phyloP scores from a whole-genome alignment of 2,329 filamentous ascomycete species.

The Emmonsiellopsis sp. region DNA sequence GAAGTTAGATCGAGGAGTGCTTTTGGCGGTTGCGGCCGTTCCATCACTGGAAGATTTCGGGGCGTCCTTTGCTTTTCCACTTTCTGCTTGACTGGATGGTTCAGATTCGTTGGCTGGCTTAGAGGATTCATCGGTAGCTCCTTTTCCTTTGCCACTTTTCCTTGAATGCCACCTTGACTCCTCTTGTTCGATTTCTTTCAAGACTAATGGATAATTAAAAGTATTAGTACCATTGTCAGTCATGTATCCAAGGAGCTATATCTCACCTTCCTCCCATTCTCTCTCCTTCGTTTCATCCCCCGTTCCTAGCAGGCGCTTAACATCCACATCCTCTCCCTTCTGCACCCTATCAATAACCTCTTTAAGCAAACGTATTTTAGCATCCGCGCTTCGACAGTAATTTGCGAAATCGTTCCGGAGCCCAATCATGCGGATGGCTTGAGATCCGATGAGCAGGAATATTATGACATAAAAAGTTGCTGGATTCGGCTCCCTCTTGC shows the following conservation, averaged over 20 bases:
- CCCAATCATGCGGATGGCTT: constrained; percentile 85
- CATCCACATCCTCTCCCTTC: constrained; percentile 59
- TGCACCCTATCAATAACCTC: constrained; percentile 48
- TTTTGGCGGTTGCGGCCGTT: no score
- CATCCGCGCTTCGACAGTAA: constrained; percentile 66
- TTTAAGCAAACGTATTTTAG: constrained; percentile 63
- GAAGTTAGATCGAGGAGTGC: no score
- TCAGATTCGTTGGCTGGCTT: background rate
- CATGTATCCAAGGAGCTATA: background rate
- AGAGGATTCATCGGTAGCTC: background rate
- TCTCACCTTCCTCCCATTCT: constrained; percentile 78
- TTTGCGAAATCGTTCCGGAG: constrained; percentile 65
- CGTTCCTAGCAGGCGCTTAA: constrained; percentile 70
- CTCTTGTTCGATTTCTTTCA: constrained; percentile 31
- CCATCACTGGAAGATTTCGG: no score
- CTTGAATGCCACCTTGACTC: constrained; percentile 26
- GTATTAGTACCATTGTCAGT: background rate
- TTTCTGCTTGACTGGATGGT: no score
- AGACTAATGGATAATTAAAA: constrained; percentile 16
- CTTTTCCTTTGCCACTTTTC: no score
- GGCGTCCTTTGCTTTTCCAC: no score
- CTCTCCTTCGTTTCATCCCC: constrained; percentile 64
- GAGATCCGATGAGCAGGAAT: constrained; percentile 82
- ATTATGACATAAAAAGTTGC: constrained; percentile 75
- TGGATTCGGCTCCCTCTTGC: constrained; percentile 63